A percentile compares a stretch with the other conserved stretches of the same genome.
These are phyloP conservation scores for Chlorella vulgaris DNA, from an alignment of 139 green algal genomes.

Conservation along the genomic window DNA sequence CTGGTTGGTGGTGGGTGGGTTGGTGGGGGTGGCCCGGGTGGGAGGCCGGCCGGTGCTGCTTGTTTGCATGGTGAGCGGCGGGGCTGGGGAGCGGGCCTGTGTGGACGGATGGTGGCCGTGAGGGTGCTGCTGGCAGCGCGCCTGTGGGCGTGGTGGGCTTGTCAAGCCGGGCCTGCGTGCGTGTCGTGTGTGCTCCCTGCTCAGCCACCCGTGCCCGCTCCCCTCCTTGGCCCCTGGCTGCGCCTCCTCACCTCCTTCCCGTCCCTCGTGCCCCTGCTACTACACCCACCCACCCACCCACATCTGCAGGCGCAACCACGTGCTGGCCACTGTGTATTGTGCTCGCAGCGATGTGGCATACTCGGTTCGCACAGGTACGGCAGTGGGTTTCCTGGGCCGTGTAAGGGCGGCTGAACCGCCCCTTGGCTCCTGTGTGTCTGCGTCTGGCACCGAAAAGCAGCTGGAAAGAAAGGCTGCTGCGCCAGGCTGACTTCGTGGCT, in stretches of 20 bases:
- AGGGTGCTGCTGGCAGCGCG: too few relatives aligned
- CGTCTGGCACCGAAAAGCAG: too few relatives aligned
- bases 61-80: too few relatives aligned
- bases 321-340: constrained; percentile 91
- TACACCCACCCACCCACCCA: background rate
- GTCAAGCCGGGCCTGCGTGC: background rate
- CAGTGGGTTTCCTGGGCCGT: background rate
- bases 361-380: constrained; percentile 70
- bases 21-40: background rate
- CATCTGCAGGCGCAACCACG: constrained; percentile 60
- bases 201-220: background rate
- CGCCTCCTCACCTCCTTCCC: background rate
- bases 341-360: constrained; percentile 80
- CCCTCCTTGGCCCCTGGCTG: background rate
- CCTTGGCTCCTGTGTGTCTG: too few relatives aligned
- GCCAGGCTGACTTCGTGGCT: background rate
- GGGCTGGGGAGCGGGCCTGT: too few relatives aligned
- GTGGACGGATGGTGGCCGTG: too few relatives aligned
- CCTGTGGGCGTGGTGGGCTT: too few relatives aligned
- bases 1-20: background rate
- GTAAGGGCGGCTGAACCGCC: too few relatives aligned
- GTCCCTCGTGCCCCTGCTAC: too few relatives aligned
- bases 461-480: too few relatives aligned
- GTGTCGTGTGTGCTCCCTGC: background rate
- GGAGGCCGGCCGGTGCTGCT: too few relatives aligned